Evolutionary conservation across 2,329 filamentous ascomycete genomes (phyloP).

Genomic region (Cladorrhinum sp.): DNA sequence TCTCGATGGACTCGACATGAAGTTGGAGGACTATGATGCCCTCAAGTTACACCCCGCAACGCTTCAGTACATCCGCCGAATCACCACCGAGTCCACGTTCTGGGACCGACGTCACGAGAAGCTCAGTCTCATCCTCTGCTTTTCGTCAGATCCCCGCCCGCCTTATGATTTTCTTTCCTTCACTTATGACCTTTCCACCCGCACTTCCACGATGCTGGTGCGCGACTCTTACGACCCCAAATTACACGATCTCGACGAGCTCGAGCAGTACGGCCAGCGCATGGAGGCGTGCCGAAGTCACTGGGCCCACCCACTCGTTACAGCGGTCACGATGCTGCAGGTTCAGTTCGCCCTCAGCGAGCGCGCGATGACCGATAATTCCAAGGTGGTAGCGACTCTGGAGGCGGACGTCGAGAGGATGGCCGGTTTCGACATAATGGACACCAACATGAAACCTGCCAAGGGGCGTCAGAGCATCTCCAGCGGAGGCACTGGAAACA

Average conservation of each 20-base stretch:
- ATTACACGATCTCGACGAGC: slow-evolving; percentile 40
- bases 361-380: slow-evolving; percentile 43
- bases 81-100: slow-evolving; percentile 40
- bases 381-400: slow-evolving; percentile 40
- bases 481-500: slow-evolving; percentile 30
- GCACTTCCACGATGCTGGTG: slow-evolving; percentile 40
- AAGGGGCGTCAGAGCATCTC: slow-evolving; percentile 12
- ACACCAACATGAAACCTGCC: background rate
- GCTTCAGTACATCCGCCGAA: slow-evolving; percentile 38
- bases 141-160: slow-evolving; percentile 42
- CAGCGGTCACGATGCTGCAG: slow-evolving; percentile 45
- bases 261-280: slow-evolving; percentile 45
- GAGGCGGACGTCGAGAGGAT: slow-evolving; percentile 44
- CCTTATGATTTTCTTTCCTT: slow-evolving; percentile 48
- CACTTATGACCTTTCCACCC: slow-evolving; percentile 41
- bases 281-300: slow-evolving; percentile 43
- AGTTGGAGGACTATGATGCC: slow-evolving; percentile 33
- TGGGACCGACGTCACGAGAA: slow-evolving; percentile 39
- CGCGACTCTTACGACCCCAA: slow-evolving; percentile 43
- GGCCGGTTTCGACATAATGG: slow-evolving; percentile 37
- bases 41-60: slow-evolving; percentile 40
- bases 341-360: slow-evolving; percentile 46
- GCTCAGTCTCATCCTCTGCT: slow-evolving; percentile 43
- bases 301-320: slow-evolving; percentile 46
- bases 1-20: slow-evolving; percentile 38